Base-by-base conservation (phyloP, 495 filamentous ascomycete species). In the Xylaria acuta region DNA sequence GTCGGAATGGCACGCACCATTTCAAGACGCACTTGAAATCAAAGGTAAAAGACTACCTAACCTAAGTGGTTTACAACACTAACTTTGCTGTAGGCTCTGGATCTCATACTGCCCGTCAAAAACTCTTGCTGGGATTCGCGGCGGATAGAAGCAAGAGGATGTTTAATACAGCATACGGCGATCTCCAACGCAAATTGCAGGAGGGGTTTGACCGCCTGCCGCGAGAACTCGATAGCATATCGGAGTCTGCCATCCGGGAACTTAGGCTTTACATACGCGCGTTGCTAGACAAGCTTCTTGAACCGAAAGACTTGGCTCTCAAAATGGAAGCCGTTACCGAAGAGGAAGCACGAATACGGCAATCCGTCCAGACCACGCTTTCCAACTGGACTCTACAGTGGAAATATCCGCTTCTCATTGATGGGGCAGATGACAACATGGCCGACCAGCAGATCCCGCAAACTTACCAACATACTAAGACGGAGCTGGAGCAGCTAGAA, bases 181-280 rank as follows among this genome's bases (percentile, higher is more conserved):
- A 67, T 25, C 64, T 67, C 3, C 20, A 54, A 16, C 9, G 30
- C 11, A 47, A 54, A 5, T 30, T 67, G 7, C 25, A 34, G 11
- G 49, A 14, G 30, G 32, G 30, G 16, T 67, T 67, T 16, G 32
- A 41, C 30, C 12, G 16, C 5, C 18, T 67, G 1, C 30, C 30
- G 5, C 11, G 3, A 40, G 64, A 54, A 3, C 64, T 67, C 2
- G 20, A 67, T 9, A 1, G 1, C 1, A 25, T 67, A n/a, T 54
- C 64, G 5, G 12, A 38, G 7, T 7, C 1, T 12, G 20, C 32
- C 16, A 16, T 25, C 9, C 12, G 9, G 7, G 16, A 40, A 2
- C 32, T 67, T 14, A 14, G 36, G 18, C 32, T 43, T 7, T 73
- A 75, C 32, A 32, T 76, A 6, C 7, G 65, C 16, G 60, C 74